phyloP scores from a whole-genome alignment of 169 alveolate species.

The Eimeria zaria region DNA sequence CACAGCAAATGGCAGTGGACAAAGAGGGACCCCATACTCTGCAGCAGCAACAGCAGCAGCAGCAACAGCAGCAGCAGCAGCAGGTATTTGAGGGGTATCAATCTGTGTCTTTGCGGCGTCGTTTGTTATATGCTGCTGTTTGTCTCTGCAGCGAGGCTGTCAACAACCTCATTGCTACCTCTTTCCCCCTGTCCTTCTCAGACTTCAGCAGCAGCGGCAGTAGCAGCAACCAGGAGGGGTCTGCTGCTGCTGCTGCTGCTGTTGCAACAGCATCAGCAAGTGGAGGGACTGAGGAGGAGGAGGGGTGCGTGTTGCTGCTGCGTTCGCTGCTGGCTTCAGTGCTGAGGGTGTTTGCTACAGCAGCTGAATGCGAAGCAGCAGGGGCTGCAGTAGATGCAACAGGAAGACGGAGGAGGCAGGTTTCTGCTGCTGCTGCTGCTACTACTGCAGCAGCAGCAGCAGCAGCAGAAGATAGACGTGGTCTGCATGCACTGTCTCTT shows the following conservation, averaged over 20 bases:
- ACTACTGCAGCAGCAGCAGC: not conserved
- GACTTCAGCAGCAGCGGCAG: not conserved
- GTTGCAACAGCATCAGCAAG: not conserved
- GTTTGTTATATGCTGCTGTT: not conserved
- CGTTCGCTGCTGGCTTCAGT: constrained; percentile 14
- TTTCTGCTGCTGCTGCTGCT: not conserved
- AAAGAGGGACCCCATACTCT: not conserved
- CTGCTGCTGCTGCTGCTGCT: not conserved
- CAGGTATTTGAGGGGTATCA: not conserved
- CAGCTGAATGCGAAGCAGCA: constrained; percentile 32
- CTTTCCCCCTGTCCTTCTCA: constrained; percentile 1
- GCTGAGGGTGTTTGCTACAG: constrained; percentile 42
- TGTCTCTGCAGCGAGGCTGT: constrained; percentile 1
- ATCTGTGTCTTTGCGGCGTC: not conserved
- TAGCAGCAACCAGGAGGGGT: not conserved
- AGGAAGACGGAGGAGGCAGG: not conserved
- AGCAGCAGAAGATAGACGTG: not conserved
- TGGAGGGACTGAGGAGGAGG: not conserved
- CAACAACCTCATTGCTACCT: not conserved
- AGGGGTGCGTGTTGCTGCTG: constrained; percentile 9
- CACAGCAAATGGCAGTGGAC: not conserved
- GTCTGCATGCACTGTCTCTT: constrained; percentile 34
- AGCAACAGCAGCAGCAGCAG: constrained; percentile 10
- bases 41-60: constrained; percentile 2
- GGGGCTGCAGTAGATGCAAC: not conserved